phyloP scores from a whole-genome alignment of 441 rosid genomes.

The Pelargonium australe region DNA sequence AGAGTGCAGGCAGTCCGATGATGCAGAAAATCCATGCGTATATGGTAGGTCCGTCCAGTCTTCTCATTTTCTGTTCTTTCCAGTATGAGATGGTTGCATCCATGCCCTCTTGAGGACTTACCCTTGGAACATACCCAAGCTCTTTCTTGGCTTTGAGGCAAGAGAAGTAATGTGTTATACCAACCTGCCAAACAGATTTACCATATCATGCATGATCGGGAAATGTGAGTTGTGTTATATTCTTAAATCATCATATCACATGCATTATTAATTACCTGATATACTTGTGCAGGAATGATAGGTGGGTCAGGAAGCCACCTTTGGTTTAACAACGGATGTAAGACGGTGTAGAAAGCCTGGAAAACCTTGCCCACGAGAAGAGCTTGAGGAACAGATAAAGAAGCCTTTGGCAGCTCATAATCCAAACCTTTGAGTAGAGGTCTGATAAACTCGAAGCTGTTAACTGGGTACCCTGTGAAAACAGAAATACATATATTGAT shows the following conservation, averaged over 20 bases:
- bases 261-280: neutral
- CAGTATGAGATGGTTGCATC: neutral
- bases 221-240: neutral
- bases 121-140: neutral
- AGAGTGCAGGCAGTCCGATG: neutral
- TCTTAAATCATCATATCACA: too few relatives aligned
- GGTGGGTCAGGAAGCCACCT: neutral
- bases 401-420: neutral
- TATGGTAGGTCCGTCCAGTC: neutral
- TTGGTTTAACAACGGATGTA: neutral
- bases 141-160: neutral
- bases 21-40: neutral
- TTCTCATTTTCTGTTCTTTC: neutral
- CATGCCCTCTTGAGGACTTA: neutral
- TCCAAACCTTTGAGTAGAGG: neutral
- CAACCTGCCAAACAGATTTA: conserved; percentile 3
- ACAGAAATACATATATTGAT: neutral
- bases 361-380: neutral
- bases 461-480: neutral
- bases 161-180: neutral
- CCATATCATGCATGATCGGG: neutral
- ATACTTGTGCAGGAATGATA: neutral
- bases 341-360: neutral
- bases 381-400: neutral
- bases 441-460: neutral